Conservation (phyloP, 768 basidiomycete genomes). For the Pleurotus tuoliensis region DNA sequence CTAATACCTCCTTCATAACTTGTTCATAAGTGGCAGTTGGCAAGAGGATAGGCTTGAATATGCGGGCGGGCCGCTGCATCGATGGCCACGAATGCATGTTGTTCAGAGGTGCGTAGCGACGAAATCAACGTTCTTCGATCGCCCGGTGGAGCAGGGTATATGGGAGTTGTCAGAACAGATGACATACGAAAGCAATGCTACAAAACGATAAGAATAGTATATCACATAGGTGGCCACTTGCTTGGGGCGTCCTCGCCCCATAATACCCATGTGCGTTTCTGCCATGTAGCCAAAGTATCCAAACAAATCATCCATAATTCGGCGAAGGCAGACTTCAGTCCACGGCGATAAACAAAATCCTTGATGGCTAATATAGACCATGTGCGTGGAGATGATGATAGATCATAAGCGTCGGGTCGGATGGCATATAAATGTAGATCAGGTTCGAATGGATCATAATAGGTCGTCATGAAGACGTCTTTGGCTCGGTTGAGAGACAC, state of each 20-base stretch:
- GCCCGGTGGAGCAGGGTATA: too few species aligned
- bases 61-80: too few species aligned
- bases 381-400: constrained; percentile 28
- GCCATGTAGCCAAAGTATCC: constrained; percentile 28
- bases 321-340: constrained; percentile 32
- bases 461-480: constrained; percentile 65
- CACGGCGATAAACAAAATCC: constrained; percentile 34
- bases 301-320: constrained; percentile 36
- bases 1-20: too few species aligned
- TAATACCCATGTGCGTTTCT: constrained; percentile 39
- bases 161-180: not conserved
- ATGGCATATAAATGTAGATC: constrained; percentile 57
- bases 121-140: too few species aligned
- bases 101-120: too few species aligned
- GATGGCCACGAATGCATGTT: too few species aligned
- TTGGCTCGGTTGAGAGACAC: constrained; percentile 42
- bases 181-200: not conserved
- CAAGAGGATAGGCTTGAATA: too few species aligned
- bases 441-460: constrained; percentile 76
- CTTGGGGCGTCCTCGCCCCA: constrained; percentile 32
- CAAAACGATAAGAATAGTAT: constrained; percentile 13
- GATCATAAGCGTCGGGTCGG: constrained; percentile 36
- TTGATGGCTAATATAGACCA: constrained; percentile 35
- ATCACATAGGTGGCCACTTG: constrained; percentile 37
- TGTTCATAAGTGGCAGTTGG: too few species aligned